phyloP scores from a whole-genome alignment of 345 rosid genomes.

The Salix exigua region DNA sequence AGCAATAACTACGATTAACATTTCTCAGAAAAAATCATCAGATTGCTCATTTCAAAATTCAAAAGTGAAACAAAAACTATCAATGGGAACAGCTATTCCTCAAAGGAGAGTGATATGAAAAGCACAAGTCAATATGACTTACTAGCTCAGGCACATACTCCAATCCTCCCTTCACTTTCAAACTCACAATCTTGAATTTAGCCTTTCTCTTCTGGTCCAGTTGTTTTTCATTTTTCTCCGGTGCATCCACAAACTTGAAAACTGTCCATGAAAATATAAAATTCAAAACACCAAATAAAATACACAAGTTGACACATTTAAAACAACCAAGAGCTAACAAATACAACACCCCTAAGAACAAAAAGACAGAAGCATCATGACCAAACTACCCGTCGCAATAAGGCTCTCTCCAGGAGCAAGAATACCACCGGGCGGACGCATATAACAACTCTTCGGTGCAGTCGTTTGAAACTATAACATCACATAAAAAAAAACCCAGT shows the following conservation, averaged over 20 bases:
- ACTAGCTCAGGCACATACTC: constrained; percentile 34
- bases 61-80: not conserved
- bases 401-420: constrained; percentile 36
- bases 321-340: not conserved
- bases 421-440: constrained; percentile 34
- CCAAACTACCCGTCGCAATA: constrained; percentile 24
- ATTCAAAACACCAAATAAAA: not conserved
- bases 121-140: not conserved
- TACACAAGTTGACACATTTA: not conserved
- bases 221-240: constrained; percentile 25
- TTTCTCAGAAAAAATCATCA: not conserved
- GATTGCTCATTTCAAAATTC: not conserved
- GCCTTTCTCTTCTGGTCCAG: constrained; percentile 25
- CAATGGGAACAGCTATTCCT: not conserved
- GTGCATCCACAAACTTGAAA: constrained; percentile 31
- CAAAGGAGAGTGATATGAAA: not conserved
- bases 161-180: constrained; percentile 27
- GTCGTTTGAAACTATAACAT: constrained; percentile 29
- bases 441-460: constrained; percentile 34
- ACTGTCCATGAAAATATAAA: constrained; percentile 19
- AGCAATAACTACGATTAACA: not conserved
- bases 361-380: not conserved
- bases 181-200: constrained; percentile 34
- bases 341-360: too few relatives aligned
- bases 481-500: not conserved